Evolutionary conservation across 108 stramenopile genomes (phyloP).

Genomic region (Mediolabrus comicus): DNA sequence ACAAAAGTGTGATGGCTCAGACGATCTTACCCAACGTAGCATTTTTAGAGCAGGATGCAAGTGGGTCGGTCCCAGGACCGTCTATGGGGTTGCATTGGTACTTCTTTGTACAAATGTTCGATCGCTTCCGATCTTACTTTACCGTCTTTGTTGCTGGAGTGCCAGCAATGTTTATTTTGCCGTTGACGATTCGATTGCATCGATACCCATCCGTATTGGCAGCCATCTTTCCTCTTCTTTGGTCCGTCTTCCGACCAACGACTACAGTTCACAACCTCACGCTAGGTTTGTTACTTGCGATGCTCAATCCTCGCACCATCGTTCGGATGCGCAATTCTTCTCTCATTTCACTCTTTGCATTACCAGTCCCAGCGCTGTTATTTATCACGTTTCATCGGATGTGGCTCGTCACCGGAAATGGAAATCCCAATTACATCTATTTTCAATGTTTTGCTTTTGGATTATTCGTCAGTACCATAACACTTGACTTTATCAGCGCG

Average conservation of each 20-base stretch:
- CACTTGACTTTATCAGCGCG: conserved; percentile 42
- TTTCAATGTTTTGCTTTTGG: conserved; percentile 86
- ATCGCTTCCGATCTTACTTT: conserved; percentile 72
- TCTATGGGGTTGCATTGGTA: conserved; percentile 83
- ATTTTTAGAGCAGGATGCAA: conserved; percentile 37
- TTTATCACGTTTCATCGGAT: conserved; percentile 69
- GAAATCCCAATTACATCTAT: conserved; percentile 83
- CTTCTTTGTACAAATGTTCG: conserved; percentile 77
- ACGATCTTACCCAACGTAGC: conserved; percentile 21
- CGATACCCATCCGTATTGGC: conserved; percentile 67
- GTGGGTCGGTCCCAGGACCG: conserved; percentile 53
- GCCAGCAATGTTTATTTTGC: conserved; percentile 59
- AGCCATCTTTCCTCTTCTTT: conserved; percentile 49
- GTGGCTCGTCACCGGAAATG: conserved; percentile 77
- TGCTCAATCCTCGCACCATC: conserved; percentile 58
- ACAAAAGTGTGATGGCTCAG: conserved; percentile 12
- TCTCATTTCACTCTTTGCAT: conserved; percentile 53
- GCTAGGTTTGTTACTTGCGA: conserved; percentile 49
- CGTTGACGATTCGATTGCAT: conserved; percentile 60
- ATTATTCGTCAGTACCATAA: conserved; percentile 52
- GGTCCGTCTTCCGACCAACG: conserved; percentile 60
- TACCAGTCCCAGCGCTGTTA: conserved; percentile 62
- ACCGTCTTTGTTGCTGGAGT: conserved; percentile 44
- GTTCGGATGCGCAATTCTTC: conserved; percentile 56
- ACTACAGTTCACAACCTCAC: conserved; percentile 65